A percentile compares a stretch with the other conserved stretches of the same genome.
phyloP scores from a whole-genome alignment of 805 yeast species.

The Candida boleticola region DNA sequence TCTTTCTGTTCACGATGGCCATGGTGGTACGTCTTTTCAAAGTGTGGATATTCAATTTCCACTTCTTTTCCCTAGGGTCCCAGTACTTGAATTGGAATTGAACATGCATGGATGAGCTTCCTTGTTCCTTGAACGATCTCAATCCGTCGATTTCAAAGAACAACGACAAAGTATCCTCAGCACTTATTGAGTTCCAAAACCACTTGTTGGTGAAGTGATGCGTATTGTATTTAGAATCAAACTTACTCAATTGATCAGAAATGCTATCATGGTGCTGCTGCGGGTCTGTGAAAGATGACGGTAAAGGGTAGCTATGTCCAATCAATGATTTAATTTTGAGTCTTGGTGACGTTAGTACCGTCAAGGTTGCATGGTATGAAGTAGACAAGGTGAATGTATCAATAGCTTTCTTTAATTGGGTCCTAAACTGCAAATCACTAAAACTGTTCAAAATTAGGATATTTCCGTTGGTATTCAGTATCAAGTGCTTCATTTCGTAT shows the following conservation, averaged over 20 bases:
- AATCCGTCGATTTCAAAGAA: slow-evolving; percentile 33
- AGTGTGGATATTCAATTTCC: slow-evolving; percentile 32
- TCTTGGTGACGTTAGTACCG: slow-evolving; percentile 29
- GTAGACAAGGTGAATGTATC: background rate
- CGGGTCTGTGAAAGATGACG: slow-evolving; percentile 25
- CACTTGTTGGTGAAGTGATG: slow-evolving; percentile 38
- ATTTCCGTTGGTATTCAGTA: slow-evolving; percentile 31
- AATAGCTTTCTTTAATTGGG: slow-evolving; percentile 11
- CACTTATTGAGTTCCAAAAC: slow-evolving; percentile 23
- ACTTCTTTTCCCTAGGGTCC: slow-evolving; percentile 14
- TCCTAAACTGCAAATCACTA: slow-evolving; percentile 18
- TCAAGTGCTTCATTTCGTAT: slow-evolving; percentile 39
- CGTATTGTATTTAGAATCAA: slow-evolving; percentile 30
- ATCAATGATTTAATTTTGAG: slow-evolving; percentile 32
- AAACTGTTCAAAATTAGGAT: slow-evolving; percentile 31
- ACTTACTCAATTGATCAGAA: slow-evolving; percentile 30
- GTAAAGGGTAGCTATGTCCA: slow-evolving; percentile 32
- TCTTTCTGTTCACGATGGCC: slow-evolving; percentile 21
- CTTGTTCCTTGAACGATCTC: slow-evolving; percentile 17
- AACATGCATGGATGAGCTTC: slow-evolving; percentile 23
- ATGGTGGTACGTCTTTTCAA: slow-evolving; percentile 27
- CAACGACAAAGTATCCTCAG: slow-evolving; percentile 24
- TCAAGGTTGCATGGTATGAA: slow-evolving; percentile 14
- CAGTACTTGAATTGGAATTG: slow-evolving; percentile 34
- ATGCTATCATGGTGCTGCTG: slow-evolving; percentile 26